Conservation (phyloP, 1,139 yeast species). For the Pneumocystis oryctolagi region DNA sequence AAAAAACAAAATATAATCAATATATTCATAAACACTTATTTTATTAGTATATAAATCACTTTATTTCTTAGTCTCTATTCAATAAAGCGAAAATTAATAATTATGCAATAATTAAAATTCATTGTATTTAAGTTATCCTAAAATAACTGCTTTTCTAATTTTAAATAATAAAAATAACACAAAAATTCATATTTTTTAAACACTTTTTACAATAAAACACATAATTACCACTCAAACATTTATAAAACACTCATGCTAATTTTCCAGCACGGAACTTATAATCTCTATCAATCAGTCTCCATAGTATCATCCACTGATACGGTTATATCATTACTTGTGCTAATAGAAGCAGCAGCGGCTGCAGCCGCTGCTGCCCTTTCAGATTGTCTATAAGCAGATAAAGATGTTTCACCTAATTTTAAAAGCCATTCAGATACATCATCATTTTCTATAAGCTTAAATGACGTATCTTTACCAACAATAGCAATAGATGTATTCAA, state of each 20-base stretch:
- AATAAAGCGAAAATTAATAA: background rate
- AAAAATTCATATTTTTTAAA: background rate
- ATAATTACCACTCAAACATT: background rate
- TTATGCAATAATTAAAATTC: background rate
- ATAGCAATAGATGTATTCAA: slow-evolving; percentile 82
- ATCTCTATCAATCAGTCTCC: slow-evolving; percentile 14
- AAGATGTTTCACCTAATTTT: slow-evolving; percentile 14
- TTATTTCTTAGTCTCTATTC: background rate
- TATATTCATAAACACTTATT: background rate
- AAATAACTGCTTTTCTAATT: background rate
- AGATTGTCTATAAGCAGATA: slow-evolving; percentile 29
- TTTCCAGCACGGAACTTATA: background rate
- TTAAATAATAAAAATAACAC: background rate
- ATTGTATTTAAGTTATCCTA: background rate
- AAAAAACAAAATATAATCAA: background rate
- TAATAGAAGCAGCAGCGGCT: slow-evolving; percentile 19
- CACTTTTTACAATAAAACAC: background rate
- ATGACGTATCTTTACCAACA: slow-evolving; percentile 66
- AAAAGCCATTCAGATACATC: slow-evolving; percentile 61
- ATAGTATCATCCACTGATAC: slow-evolving; percentile 14
- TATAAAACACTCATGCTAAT: background rate
- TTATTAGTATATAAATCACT: background rate
- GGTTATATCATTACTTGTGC: slow-evolving; percentile 24
- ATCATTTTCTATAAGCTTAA: slow-evolving; percentile 73
- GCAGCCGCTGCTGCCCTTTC: slow-evolving; percentile 29